Conservation (phyloP, 202 grass and related monocot species). For the Saccharum hybrid region DNA sequence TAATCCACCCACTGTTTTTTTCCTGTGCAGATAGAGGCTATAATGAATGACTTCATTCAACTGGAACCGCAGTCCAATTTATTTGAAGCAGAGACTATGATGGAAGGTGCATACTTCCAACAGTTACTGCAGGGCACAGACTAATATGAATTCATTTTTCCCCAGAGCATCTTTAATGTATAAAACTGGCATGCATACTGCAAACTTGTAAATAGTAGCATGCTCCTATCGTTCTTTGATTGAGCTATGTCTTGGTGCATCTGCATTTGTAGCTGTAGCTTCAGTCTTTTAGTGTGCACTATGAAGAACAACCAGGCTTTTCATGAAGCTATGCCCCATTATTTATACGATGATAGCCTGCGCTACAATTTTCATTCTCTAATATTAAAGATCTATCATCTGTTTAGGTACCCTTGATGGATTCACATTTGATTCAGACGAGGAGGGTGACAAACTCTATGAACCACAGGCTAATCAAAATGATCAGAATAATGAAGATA, state of each 20-base stretch:
- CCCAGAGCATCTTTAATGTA: neutral
- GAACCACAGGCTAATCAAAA: constrained; percentile 60
- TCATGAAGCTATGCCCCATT: constrained; percentile 7
- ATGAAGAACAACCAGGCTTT: neutral
- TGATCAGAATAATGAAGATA: constrained; percentile 74
- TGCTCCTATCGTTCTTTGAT: constrained; percentile 25
- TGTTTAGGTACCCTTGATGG: constrained; percentile 85
- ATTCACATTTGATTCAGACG: constrained; percentile 96
- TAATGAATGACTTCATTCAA: constrained; percentile 97
- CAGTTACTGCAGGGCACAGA: neutral
- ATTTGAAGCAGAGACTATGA: constrained; percentile 97
- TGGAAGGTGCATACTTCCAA: constrained; percentile 77
- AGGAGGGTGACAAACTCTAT: constrained; percentile 68
- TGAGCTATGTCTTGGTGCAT: constrained; percentile 18
- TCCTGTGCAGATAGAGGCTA: constrained; percentile 77
- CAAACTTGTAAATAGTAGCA: neutral
- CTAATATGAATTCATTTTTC: constrained; percentile 4
- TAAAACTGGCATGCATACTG: constrained; percentile 3
- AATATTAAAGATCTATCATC: constrained; percentile 33
- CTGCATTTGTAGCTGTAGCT: neutral
- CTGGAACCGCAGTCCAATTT: constrained; percentile 84
- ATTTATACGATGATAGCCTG: neutral
- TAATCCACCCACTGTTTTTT: constrained; percentile 10
- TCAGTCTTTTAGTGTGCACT: neutral
- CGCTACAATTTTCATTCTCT: constrained; percentile 3